phyloP scores from a whole-genome alignment of 2,329 filamentous ascomycete species.

The Albophoma yamanashiensis region DNA sequence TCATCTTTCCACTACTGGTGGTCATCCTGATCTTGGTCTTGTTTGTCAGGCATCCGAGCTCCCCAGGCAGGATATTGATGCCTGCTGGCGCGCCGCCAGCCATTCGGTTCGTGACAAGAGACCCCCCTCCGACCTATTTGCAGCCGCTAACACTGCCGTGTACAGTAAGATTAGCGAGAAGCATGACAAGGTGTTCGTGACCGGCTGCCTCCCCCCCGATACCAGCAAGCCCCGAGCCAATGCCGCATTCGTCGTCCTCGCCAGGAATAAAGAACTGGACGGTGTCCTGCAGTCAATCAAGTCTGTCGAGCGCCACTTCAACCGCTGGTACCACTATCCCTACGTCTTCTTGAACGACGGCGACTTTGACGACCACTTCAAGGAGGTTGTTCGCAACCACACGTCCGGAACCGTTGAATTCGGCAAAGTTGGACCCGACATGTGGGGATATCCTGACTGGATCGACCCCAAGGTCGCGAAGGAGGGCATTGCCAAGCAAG shows the following conservation, averaged over 20 bases:
- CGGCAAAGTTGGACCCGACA: constrained; percentile 78
- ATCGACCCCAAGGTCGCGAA: constrained; percentile 86
- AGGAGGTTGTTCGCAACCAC: constrained; percentile 76
- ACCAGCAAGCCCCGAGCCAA: constrained; percentile 75
- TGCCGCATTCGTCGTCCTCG: constrained; percentile 89
- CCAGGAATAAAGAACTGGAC: constrained; percentile 90
- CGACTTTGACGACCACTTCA: constrained; percentile 93
- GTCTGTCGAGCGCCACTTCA: constrained; percentile 97
- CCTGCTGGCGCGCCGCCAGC: constrained; percentile 79
- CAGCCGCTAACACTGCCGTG: constrained; percentile 6
- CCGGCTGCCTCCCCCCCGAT: constrained; percentile 76
- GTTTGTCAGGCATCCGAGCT: constrained; percentile 79
- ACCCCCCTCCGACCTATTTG: not conserved
- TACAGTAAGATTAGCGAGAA: constrained; percentile 90
- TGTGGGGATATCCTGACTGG: constrained; percentile 98
- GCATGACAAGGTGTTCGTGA: constrained; percentile 92
- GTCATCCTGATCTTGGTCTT: constrained; percentile 84
- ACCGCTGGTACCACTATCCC: constrained; percentile 96
- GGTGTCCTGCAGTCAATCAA: constrained; percentile 95
- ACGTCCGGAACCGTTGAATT: constrained; percentile 85
- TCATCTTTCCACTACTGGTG: constrained; percentile 86
- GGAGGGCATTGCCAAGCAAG: constrained; percentile 93
- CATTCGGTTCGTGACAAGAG: constrained; percentile 57
- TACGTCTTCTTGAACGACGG: constrained; percentile 98
- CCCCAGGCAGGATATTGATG: constrained; percentile 72